Evolutionary conservation across 192 early-diverging fungal genomes (phyloP), one percentile per base, ranked within the genome.

Genomic region (Coemansia sp.): DNA sequence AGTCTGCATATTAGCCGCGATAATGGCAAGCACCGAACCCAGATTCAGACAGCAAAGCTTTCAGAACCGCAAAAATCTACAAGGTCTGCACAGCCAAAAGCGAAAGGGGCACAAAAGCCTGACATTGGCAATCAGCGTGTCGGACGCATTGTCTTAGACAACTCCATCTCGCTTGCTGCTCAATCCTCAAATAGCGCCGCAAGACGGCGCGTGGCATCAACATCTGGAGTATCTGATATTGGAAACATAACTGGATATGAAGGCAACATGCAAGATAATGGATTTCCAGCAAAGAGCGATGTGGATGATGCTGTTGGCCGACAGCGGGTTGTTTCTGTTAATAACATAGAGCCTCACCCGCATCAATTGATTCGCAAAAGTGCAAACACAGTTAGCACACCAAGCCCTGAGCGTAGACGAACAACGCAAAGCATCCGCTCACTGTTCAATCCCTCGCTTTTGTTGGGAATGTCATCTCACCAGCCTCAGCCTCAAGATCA

Each of bases 341-440:
- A 71, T 3, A 65, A 68, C 8, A 21, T 50, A 18, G 49, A 42
- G 16, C 1, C 54, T 19, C 32, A 58, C 7, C 43, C 58, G 26
- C 65, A 65, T 15, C 68, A 65, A 10, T 44, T 64, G 38, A 60
- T 23, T 9, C 74, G 58, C 19, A 67, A 53, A 18, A 26, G 53
- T 6, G 68, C 64, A 16, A 65, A 45, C n/a, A 62, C 72, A 4
- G 38, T 60, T 32, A 71, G 70, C 60, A 60, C 58, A 21, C 11
- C 67, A 8, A 66, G 56, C 21, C 12, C 70, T 39, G 64, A 26
- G 41, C 47, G 52, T 3, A 19, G 18, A 16, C 57, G 67, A 49
- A 52, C 62, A 8, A 64, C 79, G 23, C 68, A 67, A 41, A 81
- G 79, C 37, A 64, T 81, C 42, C 68, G 79, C 40, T 81, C 79